phyloP scores from a whole-genome alignment of 495 filamentous ascomycete species.

The Entonaema liquescens region DNA sequence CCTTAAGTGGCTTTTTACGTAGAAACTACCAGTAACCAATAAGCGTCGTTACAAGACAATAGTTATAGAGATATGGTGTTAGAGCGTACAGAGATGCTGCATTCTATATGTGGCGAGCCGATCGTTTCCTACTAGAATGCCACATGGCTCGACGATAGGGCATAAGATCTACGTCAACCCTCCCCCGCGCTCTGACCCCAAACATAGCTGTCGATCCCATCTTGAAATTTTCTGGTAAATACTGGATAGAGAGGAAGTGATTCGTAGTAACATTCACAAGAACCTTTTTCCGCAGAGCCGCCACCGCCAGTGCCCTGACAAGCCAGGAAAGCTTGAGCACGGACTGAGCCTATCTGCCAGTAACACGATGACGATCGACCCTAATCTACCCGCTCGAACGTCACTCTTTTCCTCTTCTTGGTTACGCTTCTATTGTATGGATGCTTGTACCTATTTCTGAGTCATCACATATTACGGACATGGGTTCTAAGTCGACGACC shows the following conservation, averaged over 20 bases:
- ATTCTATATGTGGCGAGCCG: background rate
- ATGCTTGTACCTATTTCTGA: slow-evolving; percentile 22
- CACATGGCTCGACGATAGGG: slow-evolving; percentile 28
- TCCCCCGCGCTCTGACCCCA: background rate
- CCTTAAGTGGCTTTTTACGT: slow-evolving; percentile 12
- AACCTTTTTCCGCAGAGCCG: slow-evolving; percentile 38
- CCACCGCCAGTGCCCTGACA: slow-evolving; percentile 8
- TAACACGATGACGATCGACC: slow-evolving; percentile 29
- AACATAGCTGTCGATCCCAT: slow-evolving; percentile 21
- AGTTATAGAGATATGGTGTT: background rate
- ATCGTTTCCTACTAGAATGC: slow-evolving; percentile 12
- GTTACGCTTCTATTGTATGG: background rate
- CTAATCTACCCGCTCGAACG: slow-evolving; percentile 32
- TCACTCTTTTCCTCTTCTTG: slow-evolving; percentile 22
- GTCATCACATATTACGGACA: slow-evolving; percentile 17
- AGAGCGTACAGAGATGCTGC: background rate
- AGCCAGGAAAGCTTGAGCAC: slow-evolving; percentile 2
- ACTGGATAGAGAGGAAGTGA: slow-evolving; percentile 7
- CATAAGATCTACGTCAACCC: slow-evolving; percentile 25
- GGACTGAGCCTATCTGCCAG: slow-evolving; percentile 15
- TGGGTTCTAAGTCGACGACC: slow-evolving; percentile 20
- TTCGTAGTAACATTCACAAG: slow-evolving; percentile 25
- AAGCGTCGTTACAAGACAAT: background rate
- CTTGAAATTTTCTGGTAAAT: background rate
- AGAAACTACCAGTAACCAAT: background rate